These are phyloP conservation scores for Beauveria caledonica DNA, from an alignment of 2,329 filamentous ascomycete species.

Conservation along the genomic window DNA sequence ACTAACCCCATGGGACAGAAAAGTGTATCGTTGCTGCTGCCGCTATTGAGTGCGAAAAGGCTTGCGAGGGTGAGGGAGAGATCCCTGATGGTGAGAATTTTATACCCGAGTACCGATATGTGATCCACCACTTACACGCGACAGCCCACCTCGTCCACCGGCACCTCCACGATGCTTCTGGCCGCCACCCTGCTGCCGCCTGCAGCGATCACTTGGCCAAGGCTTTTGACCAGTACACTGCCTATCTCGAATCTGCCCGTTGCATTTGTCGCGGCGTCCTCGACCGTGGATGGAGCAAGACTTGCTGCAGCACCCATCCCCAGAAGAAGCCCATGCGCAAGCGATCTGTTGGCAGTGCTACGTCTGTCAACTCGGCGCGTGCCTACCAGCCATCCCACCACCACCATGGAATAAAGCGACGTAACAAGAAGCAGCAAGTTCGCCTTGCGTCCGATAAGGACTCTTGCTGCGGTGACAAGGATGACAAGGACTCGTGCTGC, in stretches of 20 bases:
- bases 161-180: conserved; percentile 21
- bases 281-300: conserved; percentile 19
- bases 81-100: conserved; percentile 1
- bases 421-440: conserved; percentile 12
- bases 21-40: conserved; percentile 25
- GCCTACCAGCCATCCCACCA: conserved; percentile 13
- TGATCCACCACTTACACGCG: conserved; percentile 11
- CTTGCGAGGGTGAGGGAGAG: conserved; percentile 19
- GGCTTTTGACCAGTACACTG: conserved; percentile 27
- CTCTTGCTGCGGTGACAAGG: conserved; percentile 1
- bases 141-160: conserved; percentile 10
- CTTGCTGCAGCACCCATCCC: conserved; percentile 20
- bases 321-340: background rate
- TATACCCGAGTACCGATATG: background rate
- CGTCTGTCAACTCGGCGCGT: background rate
- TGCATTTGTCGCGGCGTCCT: conserved; percentile 30
- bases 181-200: conserved; percentile 19
- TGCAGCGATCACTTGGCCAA: conserved; percentile 24
- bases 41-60: conserved; percentile 23
- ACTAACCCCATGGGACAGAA: conserved; percentile 15
- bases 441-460: conserved; percentile 8
- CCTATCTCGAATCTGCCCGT: conserved; percentile 28
- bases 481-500: conserved; percentile 13
- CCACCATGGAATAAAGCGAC: conserved; percentile 17
- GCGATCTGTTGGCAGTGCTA: background rate